These are phyloP conservation scores for Abrus precatorius DNA, from an alignment of 306 rosid species.

Conservation along the genomic window DNA sequence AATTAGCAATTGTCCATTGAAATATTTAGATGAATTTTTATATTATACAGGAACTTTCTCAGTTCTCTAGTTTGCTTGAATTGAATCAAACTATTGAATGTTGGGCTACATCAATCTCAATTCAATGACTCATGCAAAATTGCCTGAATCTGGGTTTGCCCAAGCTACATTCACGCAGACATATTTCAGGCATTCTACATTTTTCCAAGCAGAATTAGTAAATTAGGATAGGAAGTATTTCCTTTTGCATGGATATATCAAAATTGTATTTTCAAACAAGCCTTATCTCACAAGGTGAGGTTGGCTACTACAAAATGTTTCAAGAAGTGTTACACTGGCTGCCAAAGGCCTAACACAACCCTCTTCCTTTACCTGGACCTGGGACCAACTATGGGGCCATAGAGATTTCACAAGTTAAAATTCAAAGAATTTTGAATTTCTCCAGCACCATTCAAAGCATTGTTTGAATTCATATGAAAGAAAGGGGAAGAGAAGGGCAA, in stretches of 20 bases:
- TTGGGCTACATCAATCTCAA: slow-evolving; percentile 6
- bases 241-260: not conserved
- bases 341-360: no score
- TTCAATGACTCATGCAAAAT: not conserved
- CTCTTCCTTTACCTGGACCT: no score
- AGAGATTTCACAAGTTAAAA: not conserved
- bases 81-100: slow-evolving; percentile 17
- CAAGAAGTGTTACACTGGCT: no score
- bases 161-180: slow-evolving; percentile 10
- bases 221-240: not conserved
- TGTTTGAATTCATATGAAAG: slow-evolving; percentile 21
- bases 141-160: not conserved
- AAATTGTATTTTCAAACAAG: not conserved
- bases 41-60: not conserved
- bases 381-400: no score
- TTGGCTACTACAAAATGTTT: no score
- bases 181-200: not conserved
- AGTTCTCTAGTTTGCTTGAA: not conserved
- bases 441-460: slow-evolving; percentile 24
- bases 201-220: not conserved
- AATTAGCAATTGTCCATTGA: not conserved
- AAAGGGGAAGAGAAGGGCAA: not conserved
- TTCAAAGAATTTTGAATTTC: slow-evolving; percentile 27
- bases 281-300: no score
- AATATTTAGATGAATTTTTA: not conserved